Base-by-base conservation (phyloP, 2,329 filamentous ascomycete genomes). In the Colletotrichum sp. region DNA sequence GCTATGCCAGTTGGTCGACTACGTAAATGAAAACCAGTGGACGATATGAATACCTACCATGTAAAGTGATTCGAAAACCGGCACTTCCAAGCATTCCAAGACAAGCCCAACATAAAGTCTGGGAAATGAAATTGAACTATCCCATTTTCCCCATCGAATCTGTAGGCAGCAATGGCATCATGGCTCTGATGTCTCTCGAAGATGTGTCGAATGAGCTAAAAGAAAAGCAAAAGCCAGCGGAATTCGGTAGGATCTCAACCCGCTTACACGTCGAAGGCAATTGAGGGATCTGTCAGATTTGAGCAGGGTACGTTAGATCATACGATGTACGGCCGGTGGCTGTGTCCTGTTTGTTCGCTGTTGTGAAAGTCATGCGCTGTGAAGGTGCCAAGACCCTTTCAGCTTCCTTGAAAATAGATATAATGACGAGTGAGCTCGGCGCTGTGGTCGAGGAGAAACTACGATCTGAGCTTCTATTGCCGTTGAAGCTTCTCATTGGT, bases 161-260 rank as follows among this genome's bases (percentile, higher is more conserved):
- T 2, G 38, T 48, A 48, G 2, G 0, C 1, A 48, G 38, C 18
- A 0, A 48, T 48, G 9, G 9, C 1, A 12, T n/a, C 18, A 2
- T 48, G 38, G 38, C 18, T 48, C 5, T 21, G 21, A 24, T 24
- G 21, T 24, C 21, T 24, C 9, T 48, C 38, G 2, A 2, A 3
- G n/a, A 48, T 10, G 5, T 3, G 18, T 48, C 9, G 9, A 48
- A 48, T 21, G 38, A 48, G 38, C 38, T 48, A 48, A n/a, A 12
- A 48, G 38, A 48, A 48, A 48, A 4, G 0, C 9, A 12, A 9
- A n/a, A 48, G 38, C 9, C 36, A 38, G 2, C 36, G 36, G 2
- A 38, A 38, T 38, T 5, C 36, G 36, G 36, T 1, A 38, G 36
- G 16, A 43, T 43, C 38, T 43, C 38, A n/a, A 43, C 38, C 18